phyloP scores from a whole-genome alignment of 345 rosid species.

The Angophora floribunda region DNA sequence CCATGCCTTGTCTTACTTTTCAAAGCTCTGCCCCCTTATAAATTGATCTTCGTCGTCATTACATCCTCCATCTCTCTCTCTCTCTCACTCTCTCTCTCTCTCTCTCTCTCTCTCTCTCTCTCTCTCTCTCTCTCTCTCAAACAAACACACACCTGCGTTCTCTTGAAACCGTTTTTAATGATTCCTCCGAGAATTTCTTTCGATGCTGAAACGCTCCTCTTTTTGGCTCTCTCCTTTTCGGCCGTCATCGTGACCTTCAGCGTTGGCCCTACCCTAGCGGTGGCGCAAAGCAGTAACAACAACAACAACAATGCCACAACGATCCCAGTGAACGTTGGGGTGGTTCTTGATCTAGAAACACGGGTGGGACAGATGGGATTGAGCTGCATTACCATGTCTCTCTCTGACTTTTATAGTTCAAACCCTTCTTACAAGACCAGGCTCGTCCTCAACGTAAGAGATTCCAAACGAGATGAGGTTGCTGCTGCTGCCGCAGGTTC shows the following conservation, averaged over 20 bases:
- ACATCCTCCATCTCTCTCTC: not conserved
- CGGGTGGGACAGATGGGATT: not conserved
- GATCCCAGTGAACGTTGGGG: not conserved
- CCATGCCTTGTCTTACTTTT: no score
- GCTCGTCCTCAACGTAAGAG: not conserved
- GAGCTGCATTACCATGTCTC: not conserved
- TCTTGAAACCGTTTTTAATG: not conserved
- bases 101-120: not conserved
- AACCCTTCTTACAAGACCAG: not conserved
- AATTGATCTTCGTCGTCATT: not conserved
- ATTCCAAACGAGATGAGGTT: not conserved
- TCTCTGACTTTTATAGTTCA: not conserved
- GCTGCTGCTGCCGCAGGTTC: not conserved
- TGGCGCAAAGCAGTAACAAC: not conserved
- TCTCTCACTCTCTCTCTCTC: no score
- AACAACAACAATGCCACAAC: not conserved
- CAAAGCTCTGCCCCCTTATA: not conserved
- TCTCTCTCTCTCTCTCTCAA: fast-evolving
- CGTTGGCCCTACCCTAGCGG: not conserved
- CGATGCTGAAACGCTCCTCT: not conserved
- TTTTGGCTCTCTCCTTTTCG: not conserved
- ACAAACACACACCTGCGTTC: not conserved
- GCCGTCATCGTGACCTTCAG: not conserved
- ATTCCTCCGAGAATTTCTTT: not conserved
- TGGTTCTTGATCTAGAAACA: not conserved